Conservation (phyloP, 345 rosid species). For the Lumnitzera racemosa region DNA sequence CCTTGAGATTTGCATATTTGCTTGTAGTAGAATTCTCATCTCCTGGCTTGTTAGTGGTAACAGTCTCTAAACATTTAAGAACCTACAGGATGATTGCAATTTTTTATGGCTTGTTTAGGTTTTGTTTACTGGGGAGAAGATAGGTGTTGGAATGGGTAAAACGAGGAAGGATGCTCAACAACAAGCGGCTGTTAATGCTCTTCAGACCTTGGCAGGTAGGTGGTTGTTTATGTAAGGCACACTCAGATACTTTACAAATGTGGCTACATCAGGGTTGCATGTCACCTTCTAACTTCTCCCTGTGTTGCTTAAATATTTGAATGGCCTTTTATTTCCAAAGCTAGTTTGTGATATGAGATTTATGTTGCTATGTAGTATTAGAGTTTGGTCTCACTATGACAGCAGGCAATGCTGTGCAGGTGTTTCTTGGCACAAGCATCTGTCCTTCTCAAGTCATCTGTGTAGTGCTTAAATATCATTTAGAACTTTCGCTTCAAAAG, state of each 20-base stretch:
- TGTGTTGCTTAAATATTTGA: conserved; percentile 3
- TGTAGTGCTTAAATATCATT: no score
- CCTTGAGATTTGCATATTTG: no score
- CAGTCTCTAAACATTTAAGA: neutral
- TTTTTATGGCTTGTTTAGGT: conserved; percentile 37
- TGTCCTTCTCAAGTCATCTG: no score
- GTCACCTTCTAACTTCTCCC: no score
- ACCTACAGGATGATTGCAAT: neutral
- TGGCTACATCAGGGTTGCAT: no score
- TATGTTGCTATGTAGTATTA: no score
- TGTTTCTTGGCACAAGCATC: no score
- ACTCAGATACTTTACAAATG: neutral
- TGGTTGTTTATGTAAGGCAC: neutral
- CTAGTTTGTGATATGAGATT: neutral
- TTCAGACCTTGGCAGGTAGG: conserved; percentile 75
- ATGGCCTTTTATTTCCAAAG: neutral
- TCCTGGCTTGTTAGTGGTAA: neutral
- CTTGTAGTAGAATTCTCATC: neutral
- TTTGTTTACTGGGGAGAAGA: conserved; percentile 86
- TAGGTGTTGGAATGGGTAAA: conserved; percentile 96
- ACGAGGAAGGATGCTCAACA: conserved; percentile 96
- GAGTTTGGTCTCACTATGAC: no score
- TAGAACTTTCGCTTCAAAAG: no score
- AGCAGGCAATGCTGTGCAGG: no score
- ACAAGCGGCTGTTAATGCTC: conserved; percentile 95